These are phyloP conservation scores for Plasmodium inui DNA, from an alignment of 169 alveolate genomes.

Conservation along the genomic window DNA sequence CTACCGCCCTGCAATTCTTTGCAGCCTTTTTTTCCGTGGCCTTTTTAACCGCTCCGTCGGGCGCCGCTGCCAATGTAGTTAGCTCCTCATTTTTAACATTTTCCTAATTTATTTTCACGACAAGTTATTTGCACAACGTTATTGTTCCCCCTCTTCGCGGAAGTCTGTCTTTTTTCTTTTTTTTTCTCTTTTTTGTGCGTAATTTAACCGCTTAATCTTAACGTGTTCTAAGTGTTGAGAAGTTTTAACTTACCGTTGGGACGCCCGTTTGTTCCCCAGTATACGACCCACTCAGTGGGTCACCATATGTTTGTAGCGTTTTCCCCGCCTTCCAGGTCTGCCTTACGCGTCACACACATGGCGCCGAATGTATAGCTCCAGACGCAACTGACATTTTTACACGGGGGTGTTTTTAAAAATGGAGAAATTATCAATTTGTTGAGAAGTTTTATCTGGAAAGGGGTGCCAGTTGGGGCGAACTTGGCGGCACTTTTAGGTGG, in stretches of 20 bases:
- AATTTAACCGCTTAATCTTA: background rate
- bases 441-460: background rate
- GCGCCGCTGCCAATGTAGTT: background rate
- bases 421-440: background rate
- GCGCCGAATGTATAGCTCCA: background rate
- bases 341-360: background rate
- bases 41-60: background rate
- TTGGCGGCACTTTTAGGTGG: background rate
- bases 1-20: background rate
- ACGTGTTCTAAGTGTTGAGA: background rate
- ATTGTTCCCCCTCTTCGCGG: background rate
- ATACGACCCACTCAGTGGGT: background rate
- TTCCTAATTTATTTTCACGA: background rate
- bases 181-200: background rate
- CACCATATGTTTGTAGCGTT: background rate
- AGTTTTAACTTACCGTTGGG: background rate
- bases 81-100: background rate
- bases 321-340: background rate
- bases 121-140: background rate
- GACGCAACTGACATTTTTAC: background rate
- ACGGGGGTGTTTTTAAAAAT: background rate
- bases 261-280: background rate
- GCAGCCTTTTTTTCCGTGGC: background rate
- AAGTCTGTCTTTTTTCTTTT: background rate
- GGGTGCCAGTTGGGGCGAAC: background rate